Evolutionary conservation across 129 eudicot genomes (phyloP), one percentile per base, ranked within the genome.

Genomic region (Apium graveolens): DNA sequence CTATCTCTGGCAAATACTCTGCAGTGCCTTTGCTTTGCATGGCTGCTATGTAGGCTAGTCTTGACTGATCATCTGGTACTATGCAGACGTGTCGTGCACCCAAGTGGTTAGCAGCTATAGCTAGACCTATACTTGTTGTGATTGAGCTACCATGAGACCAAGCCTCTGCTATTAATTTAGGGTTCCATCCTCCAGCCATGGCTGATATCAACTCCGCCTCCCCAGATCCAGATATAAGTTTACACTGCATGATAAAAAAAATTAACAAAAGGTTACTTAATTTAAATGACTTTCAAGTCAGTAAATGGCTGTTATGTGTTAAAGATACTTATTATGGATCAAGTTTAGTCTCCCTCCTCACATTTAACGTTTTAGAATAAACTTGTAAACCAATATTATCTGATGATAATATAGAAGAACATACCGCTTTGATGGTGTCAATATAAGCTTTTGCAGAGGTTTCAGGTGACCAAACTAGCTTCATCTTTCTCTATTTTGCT

Each of bases 381-480:
- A 39, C 7, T 39, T 1, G 45, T 42, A 9, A 42, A 42, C 13
- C 13, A 42, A 42, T 1, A 42, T 42, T 13, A 42, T 5, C n/a
- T 0, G n/a, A 70, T 70, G 24, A 37, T 5, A 3, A 20, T 10
- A 37, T 8, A 70, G 3, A 29, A 26, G 31, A 66, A 77, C 92
- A 80, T 89, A 89, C 90, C 16, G 78, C 75, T 73, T 76, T 82
- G 1, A 78, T 84, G 11, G 90, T 89, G 48, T 86, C 90, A 46
- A 89, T 45, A 79, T 84, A 86, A 6, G 88, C 79, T 55, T 82
- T 82, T 32, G 76, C 69, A 42, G 90, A 86, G 20, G 78, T 84
- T 78, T 89, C 88, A 55, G 88, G 90, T 42, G 88, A 86, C 92
- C 92, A 89, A 38, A 82, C 80, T 45, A 84, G 77, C 86, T 86